These are phyloP conservation scores for Persicaria tinctoria DNA, from an alignment of 148 eudicot species.

Conservation along the genomic window DNA sequence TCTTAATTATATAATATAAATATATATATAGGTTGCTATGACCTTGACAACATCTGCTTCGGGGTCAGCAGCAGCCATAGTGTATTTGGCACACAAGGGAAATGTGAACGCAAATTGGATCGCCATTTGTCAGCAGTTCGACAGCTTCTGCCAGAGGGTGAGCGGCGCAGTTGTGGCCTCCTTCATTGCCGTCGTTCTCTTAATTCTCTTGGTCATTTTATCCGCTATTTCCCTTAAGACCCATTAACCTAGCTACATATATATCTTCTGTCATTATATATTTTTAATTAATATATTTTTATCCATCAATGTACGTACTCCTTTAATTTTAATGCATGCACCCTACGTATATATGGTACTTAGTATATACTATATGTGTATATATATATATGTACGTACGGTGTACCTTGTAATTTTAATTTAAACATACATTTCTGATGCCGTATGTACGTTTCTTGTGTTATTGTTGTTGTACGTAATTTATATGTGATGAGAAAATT, in stretches of 20 bases:
- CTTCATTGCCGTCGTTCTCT: conserved; percentile 26
- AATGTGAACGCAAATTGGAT: conserved; percentile 38
- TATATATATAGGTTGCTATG: conserved; percentile 28
- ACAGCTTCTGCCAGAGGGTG: conserved; percentile 32
- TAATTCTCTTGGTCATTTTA: conserved; percentile 29
- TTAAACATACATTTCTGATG: no score
- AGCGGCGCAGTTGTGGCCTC: conserved; percentile 53
- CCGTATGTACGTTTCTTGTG: no score
- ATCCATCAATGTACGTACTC: no score
- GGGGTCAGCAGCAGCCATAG: conserved; percentile 39
- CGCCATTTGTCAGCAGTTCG: conserved; percentile 43
- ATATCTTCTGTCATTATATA: not conserved
- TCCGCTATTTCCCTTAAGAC: conserved; percentile 34
- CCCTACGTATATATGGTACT: no score
- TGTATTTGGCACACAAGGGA: conserved; percentile 51
- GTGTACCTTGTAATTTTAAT: no score
- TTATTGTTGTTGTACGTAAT: no score
- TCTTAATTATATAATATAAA: not conserved
- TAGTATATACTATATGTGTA: no score
- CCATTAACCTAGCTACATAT: conserved; percentile 4
- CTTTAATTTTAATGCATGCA: no score
- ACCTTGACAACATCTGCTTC: conserved; percentile 35
- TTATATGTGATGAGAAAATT: no score
- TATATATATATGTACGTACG: no score
- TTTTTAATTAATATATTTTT: not conserved